Evolutionary conservation across 306 rosid species (phyloP).

Genomic region (Senna siamea): DNA sequence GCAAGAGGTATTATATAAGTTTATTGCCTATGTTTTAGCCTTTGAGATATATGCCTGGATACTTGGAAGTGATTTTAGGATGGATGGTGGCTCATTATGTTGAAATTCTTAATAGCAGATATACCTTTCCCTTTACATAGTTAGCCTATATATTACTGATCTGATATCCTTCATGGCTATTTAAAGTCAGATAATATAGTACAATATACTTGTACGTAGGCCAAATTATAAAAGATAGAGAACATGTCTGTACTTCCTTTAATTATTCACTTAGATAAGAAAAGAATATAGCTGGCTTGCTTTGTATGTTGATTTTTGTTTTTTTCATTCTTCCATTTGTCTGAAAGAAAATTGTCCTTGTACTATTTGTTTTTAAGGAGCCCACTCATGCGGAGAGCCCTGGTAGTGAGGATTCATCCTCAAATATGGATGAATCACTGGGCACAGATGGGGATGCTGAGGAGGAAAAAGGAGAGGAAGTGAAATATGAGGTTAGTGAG

Average conservation of each 20-base stretch:
- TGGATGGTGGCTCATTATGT: slow-evolving; percentile 6
- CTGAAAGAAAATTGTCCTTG: slow-evolving; percentile 6
- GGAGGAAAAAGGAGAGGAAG: slow-evolving; percentile 56
- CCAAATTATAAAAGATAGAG: background rate
- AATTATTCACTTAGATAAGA: slow-evolving; percentile 12
- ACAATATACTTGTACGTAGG: background rate
- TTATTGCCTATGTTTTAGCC: slow-evolving; percentile 25
- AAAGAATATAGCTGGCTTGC: slow-evolving; percentile 5
- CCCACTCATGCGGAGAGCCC: slow-evolving; percentile 66
- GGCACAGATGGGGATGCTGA: slow-evolving; percentile 60
- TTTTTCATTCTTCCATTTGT: slow-evolving; percentile 11
- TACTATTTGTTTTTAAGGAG: slow-evolving; percentile 49
- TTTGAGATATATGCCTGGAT: slow-evolving; percentile 16
- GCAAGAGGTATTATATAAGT: slow-evolving; percentile 60
- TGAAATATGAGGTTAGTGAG: slow-evolving; percentile 54
- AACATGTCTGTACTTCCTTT: background rate
- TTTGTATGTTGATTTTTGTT: slow-evolving; percentile 26
- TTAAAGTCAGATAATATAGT: background rate
- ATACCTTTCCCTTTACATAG: slow-evolving; percentile 10
- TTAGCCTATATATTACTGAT: slow-evolving; percentile 18
- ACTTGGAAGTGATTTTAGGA: slow-evolving; percentile 30
- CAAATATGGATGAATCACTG: slow-evolving; percentile 64
- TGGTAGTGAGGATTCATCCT: slow-evolving; percentile 76
- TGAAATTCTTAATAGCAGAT: slow-evolving; percentile 11
- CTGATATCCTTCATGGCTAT: slow-evolving; percentile 28